Evolutionary conservation across 2,329 filamentous ascomycete genomes (phyloP).

Genomic region (Epichloe sp.): DNA sequence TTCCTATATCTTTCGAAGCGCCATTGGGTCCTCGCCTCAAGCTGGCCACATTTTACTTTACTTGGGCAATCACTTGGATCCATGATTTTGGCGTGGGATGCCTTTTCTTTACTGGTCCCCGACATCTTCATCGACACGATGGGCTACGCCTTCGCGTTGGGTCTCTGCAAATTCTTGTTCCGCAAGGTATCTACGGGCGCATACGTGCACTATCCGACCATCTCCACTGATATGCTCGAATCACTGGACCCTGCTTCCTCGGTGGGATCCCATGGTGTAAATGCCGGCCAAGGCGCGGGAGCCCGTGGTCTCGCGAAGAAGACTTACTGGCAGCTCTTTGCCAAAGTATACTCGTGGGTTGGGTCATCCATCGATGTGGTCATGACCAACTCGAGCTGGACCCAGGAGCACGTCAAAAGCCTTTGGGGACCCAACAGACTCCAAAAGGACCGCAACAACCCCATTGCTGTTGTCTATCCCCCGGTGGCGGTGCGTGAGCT

Average conservation of each 20-base stretch:
- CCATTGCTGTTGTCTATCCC: constrained; percentile 78
- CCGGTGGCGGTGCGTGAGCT: constrained; percentile 84
- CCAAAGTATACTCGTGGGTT: constrained; percentile 66
- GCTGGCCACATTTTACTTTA: constrained; percentile 85
- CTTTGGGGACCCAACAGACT: constrained; percentile 58
- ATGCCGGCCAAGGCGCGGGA: constrained; percentile 70
- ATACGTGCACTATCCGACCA: constrained; percentile 96
- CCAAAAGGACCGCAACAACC: constrained; percentile 30
- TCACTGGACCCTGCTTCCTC: constrained; percentile 54
- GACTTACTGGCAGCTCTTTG: constrained; percentile 78
- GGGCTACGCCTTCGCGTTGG: constrained; percentile 89
- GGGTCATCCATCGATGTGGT: constrained; percentile 80
- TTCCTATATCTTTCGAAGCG: constrained; percentile 88
- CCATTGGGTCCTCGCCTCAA: constrained; percentile 71
- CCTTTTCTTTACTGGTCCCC: constrained; percentile 79
- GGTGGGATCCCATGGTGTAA: constrained; percentile 56
- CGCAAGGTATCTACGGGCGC: constrained; percentile 69
- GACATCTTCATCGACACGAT: constrained; percentile 96
- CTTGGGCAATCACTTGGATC: constrained; percentile 90
- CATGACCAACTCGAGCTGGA: constrained; percentile 98
- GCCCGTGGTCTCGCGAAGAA: constrained; percentile 58
- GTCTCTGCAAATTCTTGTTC: constrained; percentile 72
- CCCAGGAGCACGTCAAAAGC: constrained; percentile 64
- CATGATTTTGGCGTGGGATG: constrained; percentile 76
- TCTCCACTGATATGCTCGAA: constrained; percentile 92